These are phyloP conservation scores for Fomitopsis serialis DNA, from an alignment of 768 basidiomycete genomes.

Conservation along the genomic window DNA sequence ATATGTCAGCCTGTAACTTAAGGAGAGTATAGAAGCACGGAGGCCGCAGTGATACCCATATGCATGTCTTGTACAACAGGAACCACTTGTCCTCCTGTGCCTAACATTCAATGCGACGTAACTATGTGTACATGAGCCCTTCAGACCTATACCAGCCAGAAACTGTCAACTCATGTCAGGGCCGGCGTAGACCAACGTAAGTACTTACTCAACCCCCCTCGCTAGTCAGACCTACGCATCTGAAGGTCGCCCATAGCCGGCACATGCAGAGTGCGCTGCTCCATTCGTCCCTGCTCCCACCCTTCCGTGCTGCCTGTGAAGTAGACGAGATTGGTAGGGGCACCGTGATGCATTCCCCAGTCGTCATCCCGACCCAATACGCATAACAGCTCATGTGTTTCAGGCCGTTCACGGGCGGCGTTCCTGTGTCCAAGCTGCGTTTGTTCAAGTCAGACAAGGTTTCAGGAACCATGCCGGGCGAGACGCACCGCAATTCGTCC, in stretches of 20 bases:
- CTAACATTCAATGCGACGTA: too few species aligned
- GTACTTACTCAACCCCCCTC: too few species aligned
- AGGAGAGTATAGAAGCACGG: too few species aligned
- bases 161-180: too few species aligned
- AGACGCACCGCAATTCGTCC: slow-evolving; percentile 28
- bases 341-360: slow-evolving; percentile 23
- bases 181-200: too few species aligned
- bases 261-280: background rate
- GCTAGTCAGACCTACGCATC: background rate
- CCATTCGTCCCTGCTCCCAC: background rate
- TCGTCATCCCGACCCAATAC: slow-evolving; percentile 25
- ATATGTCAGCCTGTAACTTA: too few species aligned
- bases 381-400: slow-evolving; percentile 27
- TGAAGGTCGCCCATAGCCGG: background rate
- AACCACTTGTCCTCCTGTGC: too few species aligned
- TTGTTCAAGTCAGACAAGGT: background rate
- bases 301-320: slow-evolving; percentile 10
- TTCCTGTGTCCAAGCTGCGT: slow-evolving; percentile 23
- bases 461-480: background rate
- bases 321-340: slow-evolving; percentile 22
- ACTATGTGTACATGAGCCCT: too few species aligned
- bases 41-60: too few species aligned
- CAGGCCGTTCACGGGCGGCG: slow-evolving; percentile 22
- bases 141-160: too few species aligned
- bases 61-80: too few species aligned